Conservation (phyloP, 1,284 basidiomycete species). For the Apiotrichum mycotoxinovorans region DNA sequence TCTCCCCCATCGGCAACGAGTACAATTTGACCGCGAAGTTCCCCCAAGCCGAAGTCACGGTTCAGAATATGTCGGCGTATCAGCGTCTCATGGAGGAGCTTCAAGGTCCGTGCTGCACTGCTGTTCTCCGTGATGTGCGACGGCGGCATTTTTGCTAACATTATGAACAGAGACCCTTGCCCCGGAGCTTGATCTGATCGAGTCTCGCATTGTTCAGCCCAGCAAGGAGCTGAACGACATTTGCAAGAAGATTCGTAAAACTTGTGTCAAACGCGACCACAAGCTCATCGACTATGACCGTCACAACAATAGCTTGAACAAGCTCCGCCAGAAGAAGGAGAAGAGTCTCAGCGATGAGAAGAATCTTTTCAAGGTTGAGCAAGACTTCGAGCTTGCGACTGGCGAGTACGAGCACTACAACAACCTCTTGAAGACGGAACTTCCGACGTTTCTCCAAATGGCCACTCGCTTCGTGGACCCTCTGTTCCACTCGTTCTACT, state of each 20-base stretch:
- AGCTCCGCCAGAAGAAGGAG: slow-evolving; percentile 95
- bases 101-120: too few species aligned
- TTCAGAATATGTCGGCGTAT: slow-evolving; percentile 71
- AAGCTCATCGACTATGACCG: slow-evolving; percentile 97
- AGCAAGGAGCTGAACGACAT: slow-evolving; percentile 83
- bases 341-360: slow-evolving; percentile 90
- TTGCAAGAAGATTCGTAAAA: slow-evolving; percentile 88
- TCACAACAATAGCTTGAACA: slow-evolving; percentile 90
- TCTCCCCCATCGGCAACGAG: slow-evolving; percentile 79
- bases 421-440: slow-evolving; percentile 82
- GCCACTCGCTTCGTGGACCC: slow-evolving; percentile 90
- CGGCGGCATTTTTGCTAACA: too few species aligned
- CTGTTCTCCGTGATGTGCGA: slow-evolving; percentile 42
- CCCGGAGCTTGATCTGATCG: slow-evolving; percentile 94
- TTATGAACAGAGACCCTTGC: slow-evolving; percentile 59
- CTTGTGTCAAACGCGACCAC: slow-evolving; percentile 92
- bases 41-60: slow-evolving; percentile 72
- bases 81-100: slow-evolving; percentile 78
- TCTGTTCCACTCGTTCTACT: slow-evolving; percentile 96
- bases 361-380: slow-evolving; percentile 93
- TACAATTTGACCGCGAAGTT: slow-evolving; percentile 74
- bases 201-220: slow-evolving; percentile 77
- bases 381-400: slow-evolving; percentile 92
- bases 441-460: slow-evolving; percentile 85
- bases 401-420: slow-evolving; percentile 98